phyloP scores from a whole-genome alignment of 441 rosid species.

The Capsella rubella region DNA sequence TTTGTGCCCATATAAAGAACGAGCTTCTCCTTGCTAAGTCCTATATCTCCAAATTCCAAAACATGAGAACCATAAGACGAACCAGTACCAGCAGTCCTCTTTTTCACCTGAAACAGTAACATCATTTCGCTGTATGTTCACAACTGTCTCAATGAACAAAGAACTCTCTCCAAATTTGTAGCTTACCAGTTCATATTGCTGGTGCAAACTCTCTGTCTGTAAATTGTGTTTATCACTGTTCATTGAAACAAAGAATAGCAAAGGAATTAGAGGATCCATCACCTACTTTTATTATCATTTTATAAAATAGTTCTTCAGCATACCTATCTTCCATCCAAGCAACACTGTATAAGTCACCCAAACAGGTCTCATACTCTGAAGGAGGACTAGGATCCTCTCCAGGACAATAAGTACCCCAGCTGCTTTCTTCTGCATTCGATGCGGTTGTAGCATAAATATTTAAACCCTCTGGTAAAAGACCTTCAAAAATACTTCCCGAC shows the following conservation, averaged over 20 bases:
- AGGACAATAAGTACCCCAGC: constrained; percentile 95
- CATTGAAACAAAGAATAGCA: constrained; percentile 20
- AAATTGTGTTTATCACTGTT: constrained; percentile 84
- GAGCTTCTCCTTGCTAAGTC: constrained; percentile 59
- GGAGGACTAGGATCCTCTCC: constrained; percentile 80
- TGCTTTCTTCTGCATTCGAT: constrained; percentile 84
- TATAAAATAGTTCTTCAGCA: background rate
- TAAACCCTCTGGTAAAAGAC: constrained; percentile 80
- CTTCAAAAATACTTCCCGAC: constrained; percentile 93
- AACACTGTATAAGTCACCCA: constrained; percentile 94
- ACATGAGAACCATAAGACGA: constrained; percentile 81
- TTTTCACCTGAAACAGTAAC: constrained; percentile 66
- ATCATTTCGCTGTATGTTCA: background rate
- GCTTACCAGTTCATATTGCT: constrained; percentile 86
- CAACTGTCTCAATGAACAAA: background rate
- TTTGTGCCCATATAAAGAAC: constrained; percentile 77
- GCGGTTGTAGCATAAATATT: constrained; percentile 94
- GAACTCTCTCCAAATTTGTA: constrained; percentile 18
- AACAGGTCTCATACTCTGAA: constrained; percentile 81
- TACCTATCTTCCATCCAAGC: constrained; percentile 99
- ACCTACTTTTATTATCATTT: background rate
- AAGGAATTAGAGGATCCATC: background rate
- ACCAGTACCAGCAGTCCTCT: constrained; percentile 63
- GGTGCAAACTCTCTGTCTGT: constrained; percentile 71
- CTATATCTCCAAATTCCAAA: constrained; percentile 81